A percentile compares a stretch with the other conserved stretches of the same genome.
Conservation (phyloP, 2,329 filamentous ascomycete genomes). For the Sphaceloma murrayae region DNA sequence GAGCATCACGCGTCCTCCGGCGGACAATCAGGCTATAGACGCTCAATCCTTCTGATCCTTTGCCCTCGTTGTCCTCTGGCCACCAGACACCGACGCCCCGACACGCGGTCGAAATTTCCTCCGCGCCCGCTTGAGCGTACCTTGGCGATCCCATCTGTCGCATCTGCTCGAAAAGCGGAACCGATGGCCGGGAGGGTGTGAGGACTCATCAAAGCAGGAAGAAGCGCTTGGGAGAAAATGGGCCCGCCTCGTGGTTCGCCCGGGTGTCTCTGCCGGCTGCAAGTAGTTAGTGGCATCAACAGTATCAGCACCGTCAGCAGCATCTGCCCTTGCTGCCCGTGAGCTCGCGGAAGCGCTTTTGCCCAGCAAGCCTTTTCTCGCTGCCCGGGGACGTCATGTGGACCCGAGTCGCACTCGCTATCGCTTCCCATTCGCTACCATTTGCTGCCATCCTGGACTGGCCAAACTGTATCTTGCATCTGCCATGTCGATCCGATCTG, state of each 20-base stretch:
- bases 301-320: no score
- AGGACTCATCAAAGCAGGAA: neutral
- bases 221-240: no score
- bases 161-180: neutral
- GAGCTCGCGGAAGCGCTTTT: neutral
- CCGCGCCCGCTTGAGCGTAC: neutral
- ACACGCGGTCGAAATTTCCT: neutral
- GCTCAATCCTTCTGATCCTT: slow-evolving; percentile 3
- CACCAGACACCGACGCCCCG: neutral
- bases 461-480: slow-evolving; percentile 11
- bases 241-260: no score
- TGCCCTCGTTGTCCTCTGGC: no score
- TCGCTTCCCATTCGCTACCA: slow-evolving; percentile 6
- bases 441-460: slow-evolving; percentile 3
- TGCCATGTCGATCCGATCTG: slow-evolving; percentile 7
- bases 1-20: neutral
- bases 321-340: no score
- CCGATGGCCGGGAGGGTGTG: slow-evolving; percentile 10
- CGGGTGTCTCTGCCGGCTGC: no score
- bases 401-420: slow-evolving; percentile 1
- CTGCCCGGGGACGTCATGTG: neutral
- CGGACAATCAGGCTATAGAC: neutral
- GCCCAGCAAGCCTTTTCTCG: no score
- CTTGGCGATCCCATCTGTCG: slow-evolving; percentile 13
- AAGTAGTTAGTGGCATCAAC: no score